phyloP scores from a whole-genome alignment of 2,329 filamentous ascomycete genomes.

The Stylonectria norvegica region DNA sequence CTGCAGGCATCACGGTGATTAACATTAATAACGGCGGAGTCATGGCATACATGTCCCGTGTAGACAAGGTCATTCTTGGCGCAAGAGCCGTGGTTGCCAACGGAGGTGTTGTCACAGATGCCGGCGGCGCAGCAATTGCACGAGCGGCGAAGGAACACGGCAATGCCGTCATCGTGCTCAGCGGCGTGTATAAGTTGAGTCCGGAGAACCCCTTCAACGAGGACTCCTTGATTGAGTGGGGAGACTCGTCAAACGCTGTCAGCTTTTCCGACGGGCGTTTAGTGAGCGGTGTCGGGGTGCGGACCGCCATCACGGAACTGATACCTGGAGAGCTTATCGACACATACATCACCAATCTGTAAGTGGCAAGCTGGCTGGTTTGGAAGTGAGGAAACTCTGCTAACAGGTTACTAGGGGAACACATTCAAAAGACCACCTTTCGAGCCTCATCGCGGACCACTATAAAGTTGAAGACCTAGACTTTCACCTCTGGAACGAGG shows the following conservation, averaged over 20 bases:
- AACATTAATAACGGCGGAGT: constrained; percentile 80
- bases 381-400: constrained; percentile 4
- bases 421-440: constrained; percentile 69
- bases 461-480: constrained; percentile 71
- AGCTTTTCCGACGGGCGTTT: constrained; percentile 76
- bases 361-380: constrained; percentile 27
- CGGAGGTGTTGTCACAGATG: constrained; percentile 78
- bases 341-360: constrained; percentile 78
- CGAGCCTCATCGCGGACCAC: constrained; percentile 69
- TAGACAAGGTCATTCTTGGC: constrained; percentile 91
- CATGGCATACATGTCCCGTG: constrained; percentile 89
- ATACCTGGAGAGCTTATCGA: constrained; percentile 73
- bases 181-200: constrained; percentile 90
- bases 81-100: constrained; percentile 86
- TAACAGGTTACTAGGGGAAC: constrained; percentile 48
- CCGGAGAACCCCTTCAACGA: constrained; percentile 84
- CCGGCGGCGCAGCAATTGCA: constrained; percentile 80
- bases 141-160: constrained; percentile 78
- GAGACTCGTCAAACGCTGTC: constrained; percentile 72
- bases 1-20: constrained; percentile 77
- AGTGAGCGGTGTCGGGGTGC: constrained; percentile 72
- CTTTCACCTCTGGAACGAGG: constrained; percentile 47
- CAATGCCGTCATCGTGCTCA: constrained; percentile 82
- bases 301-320: constrained; percentile 78
- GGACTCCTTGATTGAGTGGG: constrained; percentile 80